Base-by-base conservation (phyloP, 78 protist species). In the Dictyostelium citrinum region DNA sequence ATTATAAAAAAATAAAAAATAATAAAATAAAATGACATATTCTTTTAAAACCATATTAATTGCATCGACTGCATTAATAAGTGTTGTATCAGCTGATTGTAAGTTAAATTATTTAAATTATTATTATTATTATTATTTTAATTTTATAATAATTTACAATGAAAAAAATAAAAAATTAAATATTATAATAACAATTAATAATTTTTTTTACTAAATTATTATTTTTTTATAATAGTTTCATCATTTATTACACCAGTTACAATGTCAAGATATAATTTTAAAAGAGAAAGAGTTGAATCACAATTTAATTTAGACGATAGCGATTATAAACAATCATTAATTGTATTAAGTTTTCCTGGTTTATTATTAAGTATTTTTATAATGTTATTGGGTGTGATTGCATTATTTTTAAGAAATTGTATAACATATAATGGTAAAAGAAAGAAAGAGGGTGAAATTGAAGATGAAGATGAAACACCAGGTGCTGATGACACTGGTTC, bases 271-370 rank as follows among this genome's bases (percentile, higher is more conserved):
- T 75, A 84, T 84, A 75, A 84, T 75, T 84, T 84, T 14, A 41
- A 71, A 24, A 58, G 83, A 9, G 64, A 51, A n/a, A 75, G 41
- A 45, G 91, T 84, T 12, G 45, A 64, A 4, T 3, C 51, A 51
- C 33, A 39, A 39, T 84, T 84, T 58, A 64, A 84, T 75, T 72
- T 84, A 24, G 76, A 84, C 17, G 45, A 70, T 84, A 58, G 24
- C 14, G 45, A 84, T 41, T 84, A 84, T 84, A 55, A 29, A 27
- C 76, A 84, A 55, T 84, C 91, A 14, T 75, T 84, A 16, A 60
- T 84, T 24, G 83, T 84, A 20, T 84, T 84, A 41, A 29, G 83
- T 41, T 84, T 84, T 41, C 91, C 91, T 16, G 91, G 91, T 22
- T 9, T 84, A 16, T 24, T 84, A 22, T 68, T 72, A 37, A 11